Evolutionary conservation across 495 filamentous ascomycete genomes (phyloP), one percentile per base, ranked within the genome.

Genomic region (Cudoniella acicularis): DNA sequence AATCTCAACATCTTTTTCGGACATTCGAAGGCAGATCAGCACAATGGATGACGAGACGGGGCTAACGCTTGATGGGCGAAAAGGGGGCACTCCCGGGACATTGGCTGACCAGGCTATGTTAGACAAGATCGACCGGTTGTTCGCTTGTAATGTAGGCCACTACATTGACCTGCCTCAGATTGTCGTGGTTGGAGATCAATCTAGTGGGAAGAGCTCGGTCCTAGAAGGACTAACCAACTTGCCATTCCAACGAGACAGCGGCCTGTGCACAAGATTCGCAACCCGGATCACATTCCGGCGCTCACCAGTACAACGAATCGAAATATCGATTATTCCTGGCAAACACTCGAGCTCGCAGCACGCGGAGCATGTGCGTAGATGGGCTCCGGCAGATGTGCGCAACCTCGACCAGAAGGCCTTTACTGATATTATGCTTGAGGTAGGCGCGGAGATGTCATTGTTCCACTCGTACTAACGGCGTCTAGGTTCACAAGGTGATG

Each of bases 231-330:
- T 83, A 23, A 82, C 79, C 2, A 73, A 72, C 1, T 70, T 84
- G 36, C 70, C 76, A 1, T 80, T 83, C 45, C 78, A 79, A 18
- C 70, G 75, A 20, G 73, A 69, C 20, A 70, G 69, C 10, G 78
- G 74, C 13, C 73, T 83, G 18, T 83, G 79, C 62, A 87, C 83
- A 0, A 72, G 82, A 0, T 85, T 82, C 56, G 79, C 78, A 0
- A 86, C 81, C 0, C 76, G 85, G 62, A 86, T 85, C 51, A 77
- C 75, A 1, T 79, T 77, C 53, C 48, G 48, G 77, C 76, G 25
- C 76, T 78, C 3, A 67, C 72, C 21, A 17, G 42, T 0, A 57
- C 62, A 8, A 2, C 23, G 17, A 18, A 58, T 51, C 22, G 36
- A 18, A 23, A 36, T 41, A 27, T 64, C 9, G 66, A 70, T 41